Evolutionary conservation across 1,284 basidiomycete species (phyloP).

Genomic region (Grifola frondosa): DNA sequence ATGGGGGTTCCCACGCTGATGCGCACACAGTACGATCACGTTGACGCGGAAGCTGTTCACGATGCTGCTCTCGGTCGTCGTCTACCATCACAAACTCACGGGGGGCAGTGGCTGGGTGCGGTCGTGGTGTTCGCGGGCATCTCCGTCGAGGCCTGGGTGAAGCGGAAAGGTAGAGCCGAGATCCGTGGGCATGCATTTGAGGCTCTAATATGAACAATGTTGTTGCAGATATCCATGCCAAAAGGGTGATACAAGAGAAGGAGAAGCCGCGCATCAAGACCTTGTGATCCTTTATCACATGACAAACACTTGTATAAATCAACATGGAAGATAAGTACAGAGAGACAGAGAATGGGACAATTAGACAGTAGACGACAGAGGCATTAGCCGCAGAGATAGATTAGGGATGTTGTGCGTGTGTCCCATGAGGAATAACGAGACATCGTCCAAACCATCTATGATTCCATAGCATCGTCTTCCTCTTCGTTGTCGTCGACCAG

Average conservation of each 20-base stretch:
- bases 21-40: slow-evolving; percentile 73
- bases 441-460: no score
- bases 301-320: background rate
- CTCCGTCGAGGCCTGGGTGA: slow-evolving; percentile 88
- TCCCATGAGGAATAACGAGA: no score
- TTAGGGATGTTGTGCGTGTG: no score
- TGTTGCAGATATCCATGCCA: slow-evolving; percentile 68
- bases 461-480: slow-evolving; percentile 33
- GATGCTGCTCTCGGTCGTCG: slow-evolving; percentile 92
- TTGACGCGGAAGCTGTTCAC: slow-evolving; percentile 98
- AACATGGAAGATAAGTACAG: no score
- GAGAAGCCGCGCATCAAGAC: slow-evolving; percentile 80
- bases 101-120: slow-evolving; percentile 87
- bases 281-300: slow-evolving; percentile 41
- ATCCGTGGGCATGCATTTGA: background rate
- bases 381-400: no score
- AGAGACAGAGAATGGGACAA: background rate
- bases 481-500: slow-evolving; percentile 26
- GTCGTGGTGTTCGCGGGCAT: slow-evolving; percentile 92
- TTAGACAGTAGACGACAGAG: slow-evolving; percentile 9
- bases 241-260: slow-evolving; percentile 75
- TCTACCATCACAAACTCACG: slow-evolving; percentile 89
- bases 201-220: background rate
- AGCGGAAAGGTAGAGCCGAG: slow-evolving; percentile 65
- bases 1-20: slow-evolving; percentile 7